Conservation (phyloP, 2,329 filamentous ascomycete species). For the Chaetomiaceae sp. region DNA sequence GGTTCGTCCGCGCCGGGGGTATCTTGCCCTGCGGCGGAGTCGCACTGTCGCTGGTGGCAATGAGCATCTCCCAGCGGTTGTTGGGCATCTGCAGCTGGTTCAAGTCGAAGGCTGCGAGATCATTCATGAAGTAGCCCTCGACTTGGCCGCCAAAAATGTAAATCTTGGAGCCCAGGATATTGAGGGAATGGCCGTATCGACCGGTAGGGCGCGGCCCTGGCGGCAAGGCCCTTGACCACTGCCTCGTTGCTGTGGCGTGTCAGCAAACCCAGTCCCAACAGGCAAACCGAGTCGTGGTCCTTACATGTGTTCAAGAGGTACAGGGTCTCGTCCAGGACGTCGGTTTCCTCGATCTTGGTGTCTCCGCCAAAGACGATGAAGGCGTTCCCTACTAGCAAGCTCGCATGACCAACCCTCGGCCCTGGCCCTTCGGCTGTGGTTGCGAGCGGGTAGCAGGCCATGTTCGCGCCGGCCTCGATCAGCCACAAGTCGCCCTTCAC, state of each 20-base stretch:
- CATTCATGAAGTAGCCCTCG: constrained; percentile 97
- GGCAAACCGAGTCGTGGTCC: constrained; percentile 34
- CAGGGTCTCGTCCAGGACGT: constrained; percentile 88
- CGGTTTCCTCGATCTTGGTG: constrained; percentile 91
- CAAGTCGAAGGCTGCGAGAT: constrained; percentile 88
- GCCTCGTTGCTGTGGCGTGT: constrained; percentile 70
- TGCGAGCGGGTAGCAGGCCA: constrained; percentile 86
- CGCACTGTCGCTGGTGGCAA: constrained; percentile 65
- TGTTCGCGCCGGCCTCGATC: constrained; percentile 82
- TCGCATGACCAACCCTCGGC: constrained; percentile 89
- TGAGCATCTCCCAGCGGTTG: constrained; percentile 93
- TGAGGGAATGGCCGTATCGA: constrained; percentile 92
- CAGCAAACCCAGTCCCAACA: background rate
- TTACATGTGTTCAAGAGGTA: constrained; percentile 96
- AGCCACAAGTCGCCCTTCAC: constrained; percentile 98
- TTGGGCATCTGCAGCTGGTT: constrained; percentile 88
- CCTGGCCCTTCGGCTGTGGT: constrained; percentile 93
- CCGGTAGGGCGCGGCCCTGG: constrained; percentile 81
- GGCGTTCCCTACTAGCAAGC: constrained; percentile 91
- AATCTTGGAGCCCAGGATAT: constrained; percentile 94
- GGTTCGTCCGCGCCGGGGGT: constrained; percentile 89
- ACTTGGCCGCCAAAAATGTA: constrained; percentile 98
- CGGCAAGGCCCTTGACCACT: constrained; percentile 94
- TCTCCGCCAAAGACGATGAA: constrained; percentile 99
- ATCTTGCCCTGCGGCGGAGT: constrained; percentile 59